Base-by-base conservation (phyloP, 768 basidiomycete species). In the Leccinum boreale region DNA sequence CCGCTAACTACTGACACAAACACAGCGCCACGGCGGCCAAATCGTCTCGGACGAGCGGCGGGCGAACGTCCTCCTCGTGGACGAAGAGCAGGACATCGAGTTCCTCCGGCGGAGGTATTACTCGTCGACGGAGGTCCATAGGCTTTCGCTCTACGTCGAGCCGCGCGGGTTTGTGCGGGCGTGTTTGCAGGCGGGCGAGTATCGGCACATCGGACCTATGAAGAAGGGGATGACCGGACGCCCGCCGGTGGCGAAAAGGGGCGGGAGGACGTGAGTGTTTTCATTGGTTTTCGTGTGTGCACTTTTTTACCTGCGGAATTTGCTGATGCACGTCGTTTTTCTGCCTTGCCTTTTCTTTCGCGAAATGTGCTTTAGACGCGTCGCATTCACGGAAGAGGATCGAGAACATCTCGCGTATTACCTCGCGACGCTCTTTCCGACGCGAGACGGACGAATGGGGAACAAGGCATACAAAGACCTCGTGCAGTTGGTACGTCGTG, bases 371-470 rank as follows among this genome's bases (percentile, higher is more conserved):
- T 31, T 1, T 44, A 72, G 72, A 48, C 70, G 71, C 21, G 45
- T 62, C 1, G 10, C 58, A 14, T 83, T 73, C 57, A 77, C 78
- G 0, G 36, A 58, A 6, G 72, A 77, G 0, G 84, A 85, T 5
- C 76, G 80, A 52, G 57, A 58, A 0, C 59, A 74, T 5, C 76
- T 85, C 2, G 68, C 77, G 5, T 74, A 76, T 65, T 85, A 80
- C 55, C 58, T 87, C 54, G 83, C 85, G 21, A 76, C 61, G 52
- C 69, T 78, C 49, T 78, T 75, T 44, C 82, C 83, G 3, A 61
- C 42, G 64, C 63, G 4, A 6, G 64, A 65, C 11, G 83, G 82
- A 4, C 79, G 85, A 26, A 60, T 69, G 46, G 85, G 86, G 1
- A 80, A 78, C 36, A 67, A 28, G 0, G 56, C 83, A 14, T 87